Percentiles rank a stretch among this genome's conserved stretches.
phyloP scores from a whole-genome alignment of 306 rosid genomes.

The Vigna hirtella region DNA sequence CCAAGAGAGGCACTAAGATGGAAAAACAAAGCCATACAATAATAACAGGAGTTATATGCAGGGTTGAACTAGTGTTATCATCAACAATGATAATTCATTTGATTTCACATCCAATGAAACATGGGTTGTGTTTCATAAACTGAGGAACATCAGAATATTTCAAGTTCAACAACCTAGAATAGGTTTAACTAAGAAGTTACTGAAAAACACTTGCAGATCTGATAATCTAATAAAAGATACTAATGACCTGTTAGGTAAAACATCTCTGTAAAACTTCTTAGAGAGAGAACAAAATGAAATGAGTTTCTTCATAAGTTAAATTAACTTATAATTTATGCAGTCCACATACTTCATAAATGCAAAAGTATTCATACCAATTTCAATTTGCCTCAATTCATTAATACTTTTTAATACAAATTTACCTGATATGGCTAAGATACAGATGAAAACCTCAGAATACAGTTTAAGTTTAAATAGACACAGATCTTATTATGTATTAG shows the following conservation, averaged over 20 bases:
- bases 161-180: constrained; percentile 8
- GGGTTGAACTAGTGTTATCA: constrained; percentile 20
- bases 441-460: too few species aligned
- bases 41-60: constrained; percentile 15
- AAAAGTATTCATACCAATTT: background rate
- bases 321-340: background rate
- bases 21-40: constrained; percentile 1
- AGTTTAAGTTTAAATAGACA: too few species aligned
- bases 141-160: background rate
- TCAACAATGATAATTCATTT: background rate
- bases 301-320: too few species aligned
- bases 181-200: constrained; percentile 18
- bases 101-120: constrained; percentile 11
- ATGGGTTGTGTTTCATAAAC: background rate
- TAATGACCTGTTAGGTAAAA: too few species aligned
- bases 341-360: background rate
- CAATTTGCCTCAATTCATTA: too few species aligned
- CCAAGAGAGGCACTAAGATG: constrained; percentile 12
- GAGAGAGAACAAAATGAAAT: too few species aligned
- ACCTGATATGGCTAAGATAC: too few species aligned
- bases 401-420: too few species aligned
- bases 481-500: background rate
- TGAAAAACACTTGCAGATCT: constrained; percentile 7
- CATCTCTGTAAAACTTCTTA: too few species aligned
- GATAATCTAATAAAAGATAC: background rate